Percentiles rank a stretch among this genome's conserved stretches.
Evolutionary conservation across 768 basidiomycete species (phyloP).

Genomic region (Amanita subjunquillea): DNA sequence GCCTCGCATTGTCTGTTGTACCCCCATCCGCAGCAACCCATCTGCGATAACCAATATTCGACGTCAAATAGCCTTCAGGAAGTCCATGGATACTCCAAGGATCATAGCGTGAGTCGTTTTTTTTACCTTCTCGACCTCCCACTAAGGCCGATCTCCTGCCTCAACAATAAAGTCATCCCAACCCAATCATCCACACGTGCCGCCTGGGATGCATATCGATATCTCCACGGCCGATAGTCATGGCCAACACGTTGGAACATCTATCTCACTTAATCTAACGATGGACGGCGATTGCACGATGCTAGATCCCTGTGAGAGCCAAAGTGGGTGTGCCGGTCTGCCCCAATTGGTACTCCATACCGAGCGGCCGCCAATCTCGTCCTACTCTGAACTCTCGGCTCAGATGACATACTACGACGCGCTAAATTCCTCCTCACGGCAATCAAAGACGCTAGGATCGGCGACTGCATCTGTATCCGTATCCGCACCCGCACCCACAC

Average conservation of each 20-base stretch:
- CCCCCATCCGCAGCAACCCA: background rate
- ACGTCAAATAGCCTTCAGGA: conserved; percentile 2
- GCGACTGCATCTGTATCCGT: background rate
- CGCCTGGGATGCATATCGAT: background rate
- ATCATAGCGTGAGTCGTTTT: background rate
- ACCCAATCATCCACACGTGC: conserved; percentile 2
- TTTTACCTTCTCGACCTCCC: background rate
- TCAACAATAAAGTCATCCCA: background rate
- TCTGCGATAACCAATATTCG: background rate
- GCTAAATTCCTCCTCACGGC: background rate
- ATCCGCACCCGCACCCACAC: background rate
- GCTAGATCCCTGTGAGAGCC: background rate
- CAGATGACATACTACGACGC: background rate
- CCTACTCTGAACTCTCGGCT: conserved; percentile 4
- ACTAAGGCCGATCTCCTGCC: conserved; percentile 1
- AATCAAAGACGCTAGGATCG: background rate
- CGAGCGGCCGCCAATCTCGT: conserved; percentile 1
- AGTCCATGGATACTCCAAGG: conserved; percentile 2
- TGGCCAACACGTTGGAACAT: background rate
- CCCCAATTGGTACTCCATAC: background rate
- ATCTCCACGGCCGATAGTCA: background rate
- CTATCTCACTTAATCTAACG: background rate
- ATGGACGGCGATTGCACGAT: background rate
- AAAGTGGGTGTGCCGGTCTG: background rate
- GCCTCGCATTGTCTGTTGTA: background rate